These are phyloP conservation scores for Zhuliangozyma blackwelliae DNA, from an alignment of 1,139 yeast genomes.

Conservation along the genomic window DNA sequence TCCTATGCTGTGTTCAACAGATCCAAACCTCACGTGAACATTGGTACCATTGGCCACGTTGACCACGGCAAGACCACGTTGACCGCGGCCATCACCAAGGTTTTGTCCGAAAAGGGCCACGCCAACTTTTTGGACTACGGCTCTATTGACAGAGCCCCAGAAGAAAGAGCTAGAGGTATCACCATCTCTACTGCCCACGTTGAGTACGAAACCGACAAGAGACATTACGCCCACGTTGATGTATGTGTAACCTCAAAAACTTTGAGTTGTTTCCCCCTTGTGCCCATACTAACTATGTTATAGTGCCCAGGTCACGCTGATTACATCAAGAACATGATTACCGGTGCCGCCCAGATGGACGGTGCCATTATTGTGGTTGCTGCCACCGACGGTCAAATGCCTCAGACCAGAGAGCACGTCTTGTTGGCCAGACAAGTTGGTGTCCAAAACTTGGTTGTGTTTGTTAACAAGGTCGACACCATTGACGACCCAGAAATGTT, in stretches of 20 bases:
- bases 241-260: too few relatives aligned
- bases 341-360: conserved; percentile 99
- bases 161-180: conserved; percentile 99
- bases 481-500: conserved; percentile 99
- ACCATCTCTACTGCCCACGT: conserved; percentile 97
- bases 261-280: too few relatives aligned
- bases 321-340: conserved; percentile 97
- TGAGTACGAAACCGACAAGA: conserved; percentile 86
- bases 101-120: conserved; percentile 82
- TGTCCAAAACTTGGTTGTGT: conserved; percentile 94
- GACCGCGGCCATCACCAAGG: conserved; percentile 98
- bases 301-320: conserved; percentile 94
- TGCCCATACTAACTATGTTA: too few relatives aligned
- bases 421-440: conserved; percentile 99
- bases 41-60: conserved; percentile 91
- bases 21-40: conserved; percentile 91
- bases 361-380: conserved; percentile 99
- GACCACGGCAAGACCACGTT: conserved; percentile 98
- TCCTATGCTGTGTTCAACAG: conserved; percentile 73
- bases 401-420: conserved; percentile 98
- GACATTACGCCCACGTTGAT: conserved; percentile 96
- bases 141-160: conserved; percentile 96
- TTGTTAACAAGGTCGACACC: conserved; percentile 96
- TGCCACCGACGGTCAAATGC: conserved; percentile 99
- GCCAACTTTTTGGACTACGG: conserved; percentile 91